Base-by-base conservation (phyloP, 768 basidiomycete genomes). In the Mycena filopes region DNA sequence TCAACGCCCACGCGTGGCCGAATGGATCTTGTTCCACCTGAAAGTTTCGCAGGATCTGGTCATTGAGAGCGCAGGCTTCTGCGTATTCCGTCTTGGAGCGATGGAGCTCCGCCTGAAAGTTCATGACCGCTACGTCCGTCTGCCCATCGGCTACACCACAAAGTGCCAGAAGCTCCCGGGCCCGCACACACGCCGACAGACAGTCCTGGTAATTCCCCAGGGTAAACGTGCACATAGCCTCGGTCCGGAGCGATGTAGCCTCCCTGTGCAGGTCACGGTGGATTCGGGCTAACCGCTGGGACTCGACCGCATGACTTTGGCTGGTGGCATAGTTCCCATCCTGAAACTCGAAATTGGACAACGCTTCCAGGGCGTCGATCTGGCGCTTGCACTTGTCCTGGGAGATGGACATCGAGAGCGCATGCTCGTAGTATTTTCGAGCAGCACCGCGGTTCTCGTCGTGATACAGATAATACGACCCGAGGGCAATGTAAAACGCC, bases 121-220 rank as follows among this genome's bases (percentile, higher is more conserved):
- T 48, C 33, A 58, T 48, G 1, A 58, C 21, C 9, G 33, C n/a
- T 20, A 1, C 10, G 4, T 48, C 46, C 46, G 38, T 15, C 6
- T 20, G 21, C 9, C 46, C 46, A 10, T 36, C 56, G 40, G 46
- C 47, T 16, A 58, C 5, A 58, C 56, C 56, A 40, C 46, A 58
- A 12, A 58, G 46, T 0, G 15, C 36, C 0, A 58, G 45, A 5
- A 47, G 36, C 25, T 48, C 23, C n/a, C 36, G 25, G 0, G 56
- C 56, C 36, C 46, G 16, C 4, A 26, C 13, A 21, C 31, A 18
- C 4, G 20, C 23, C 15, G 36, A 26, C 26, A 58, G 47, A 23
- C 20, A 12, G 12, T 21, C 23, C n/a, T 26, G 11, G 13, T 38
- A 58, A 29, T 58, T 28, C 2, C 56, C 46, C 6, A 48, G 45